phyloP scores from a whole-genome alignment of 2,329 filamentous ascomycete genomes.

The Dothistroma septosporum region DNA sequence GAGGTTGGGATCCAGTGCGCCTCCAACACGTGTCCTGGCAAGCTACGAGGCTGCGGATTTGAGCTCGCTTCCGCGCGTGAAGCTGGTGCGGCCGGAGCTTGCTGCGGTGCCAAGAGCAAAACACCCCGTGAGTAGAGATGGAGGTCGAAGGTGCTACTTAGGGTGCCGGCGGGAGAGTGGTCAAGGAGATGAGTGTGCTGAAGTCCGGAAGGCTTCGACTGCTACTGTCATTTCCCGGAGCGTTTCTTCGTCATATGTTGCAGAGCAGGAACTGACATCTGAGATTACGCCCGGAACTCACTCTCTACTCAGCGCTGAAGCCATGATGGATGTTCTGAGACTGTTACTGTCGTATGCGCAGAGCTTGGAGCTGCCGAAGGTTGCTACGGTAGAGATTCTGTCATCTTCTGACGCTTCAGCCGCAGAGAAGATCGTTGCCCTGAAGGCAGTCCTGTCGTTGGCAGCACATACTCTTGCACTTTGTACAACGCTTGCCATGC shows the following conservation, averaged over 20 bases:
- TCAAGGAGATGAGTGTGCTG: constrained; percentile 15
- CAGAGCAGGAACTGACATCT: not conserved
- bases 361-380: not conserved
- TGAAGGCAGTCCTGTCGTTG: constrained; percentile 24
- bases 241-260: not conserved
- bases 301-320: not conserved
- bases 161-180: constrained; percentile 18
- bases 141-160: constrained; percentile 18
- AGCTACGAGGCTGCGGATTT: constrained; percentile 8
- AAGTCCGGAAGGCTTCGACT: constrained; percentile 1
- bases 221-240: not conserved
- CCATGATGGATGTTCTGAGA: not conserved
- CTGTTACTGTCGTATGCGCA: not conserved
- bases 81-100: constrained; percentile 29
- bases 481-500: constrained; percentile 24
- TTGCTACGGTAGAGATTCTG: not conserved
- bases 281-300: not conserved
- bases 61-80: constrained; percentile 25
- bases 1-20: constrained; percentile 8
- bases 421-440: constrained; percentile 25
- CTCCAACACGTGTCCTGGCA: not conserved
- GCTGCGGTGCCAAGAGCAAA: constrained; percentile 23
- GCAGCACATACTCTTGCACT: constrained; percentile 24
- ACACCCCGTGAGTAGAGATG: not conserved
- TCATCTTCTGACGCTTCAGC: constrained; percentile 14